phyloP scores from a whole-genome alignment of 148 eudicot genomes.

The Polygonum maritimum region DNA sequence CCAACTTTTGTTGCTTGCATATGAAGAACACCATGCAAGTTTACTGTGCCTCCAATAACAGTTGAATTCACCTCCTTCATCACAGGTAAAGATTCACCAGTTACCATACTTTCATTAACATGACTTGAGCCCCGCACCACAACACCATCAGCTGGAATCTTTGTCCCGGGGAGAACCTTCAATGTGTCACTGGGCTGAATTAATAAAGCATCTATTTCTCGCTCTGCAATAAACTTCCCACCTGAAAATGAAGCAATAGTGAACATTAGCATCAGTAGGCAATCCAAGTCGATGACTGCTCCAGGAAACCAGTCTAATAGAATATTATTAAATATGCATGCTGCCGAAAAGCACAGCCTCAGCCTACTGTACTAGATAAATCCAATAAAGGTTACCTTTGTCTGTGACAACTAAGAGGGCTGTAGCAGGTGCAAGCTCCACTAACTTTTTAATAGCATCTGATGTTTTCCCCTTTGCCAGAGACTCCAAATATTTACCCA shows the following conservation, averaged over 20 bases:
- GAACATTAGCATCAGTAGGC: background rate
- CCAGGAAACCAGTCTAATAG: background rate
- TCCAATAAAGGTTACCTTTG: slow-evolving; percentile 38
- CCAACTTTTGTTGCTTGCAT: slow-evolving; percentile 88
- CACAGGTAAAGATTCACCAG: slow-evolving; percentile 92
- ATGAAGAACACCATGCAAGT: slow-evolving; percentile 92
- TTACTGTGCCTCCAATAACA: slow-evolving; percentile 92
- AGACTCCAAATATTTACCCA: slow-evolving; percentile 89
- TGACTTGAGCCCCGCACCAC: slow-evolving; percentile 93
- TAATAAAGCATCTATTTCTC: slow-evolving; percentile 87
- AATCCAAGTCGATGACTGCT: background rate
- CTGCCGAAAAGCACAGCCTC: background rate
- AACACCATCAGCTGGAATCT: slow-evolving; percentile 83
- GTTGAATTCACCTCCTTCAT: slow-evolving; percentile 53
- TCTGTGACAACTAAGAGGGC: slow-evolving; percentile 73
- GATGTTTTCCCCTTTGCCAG: slow-evolving; percentile 97
- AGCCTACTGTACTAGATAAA: background rate
- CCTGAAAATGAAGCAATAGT: slow-evolving; percentile 30
- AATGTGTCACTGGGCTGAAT: slow-evolving; percentile 88
- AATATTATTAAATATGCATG: background rate
- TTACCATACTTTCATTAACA: slow-evolving; percentile 94
- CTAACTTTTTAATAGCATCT: slow-evolving; percentile 87
- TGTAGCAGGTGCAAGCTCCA: slow-evolving; percentile 91
- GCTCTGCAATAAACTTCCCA: slow-evolving; percentile 60
- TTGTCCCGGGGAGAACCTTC: slow-evolving; percentile 88